Base-by-base conservation (phyloP, 345 rosid species). In the Reutealis trisperma region DNA sequence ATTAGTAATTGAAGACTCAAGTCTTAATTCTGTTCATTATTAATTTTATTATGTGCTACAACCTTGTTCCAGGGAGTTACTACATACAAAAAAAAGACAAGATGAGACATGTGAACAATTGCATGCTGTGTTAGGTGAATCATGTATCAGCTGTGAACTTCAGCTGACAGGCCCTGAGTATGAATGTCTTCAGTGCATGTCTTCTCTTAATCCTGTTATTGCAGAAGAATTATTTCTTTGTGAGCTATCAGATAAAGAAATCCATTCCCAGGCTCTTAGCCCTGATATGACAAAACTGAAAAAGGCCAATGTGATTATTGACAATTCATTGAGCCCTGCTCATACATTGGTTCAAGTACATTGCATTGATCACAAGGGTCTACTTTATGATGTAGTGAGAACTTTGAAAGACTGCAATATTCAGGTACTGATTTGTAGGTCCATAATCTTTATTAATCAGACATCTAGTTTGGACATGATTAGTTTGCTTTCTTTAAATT, bases 111-210 rank as follows among this genome's bases (percentile, higher is more conserved):
- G 68, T 30, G 85, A 90, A 73, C 90, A 89, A 84, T 80, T 94
- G 82, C 82, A 85, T 82, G 84, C 85, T 71, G 88, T 90, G 60
- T 85, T 94, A 69, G 96, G 96, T 41, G 89, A 90, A 74, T 86
- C 90, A 0, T 90, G 98, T 79, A 88, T 88, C 81, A 88, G 91
- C 80, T 92, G 94, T 87, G 94, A 92, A 73, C 91, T 94, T 67
- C 84, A 81, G 80, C 75, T 92, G 84, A 90, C 87, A 37, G 93
- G 91, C 69, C 88, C 90, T 1, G 97, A 89, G 80, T 92, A 86
- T 82, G 88, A 89, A 42, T 84, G 75, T 49, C 85, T 57, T 84
- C 91, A 91, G 72, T 84, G 84, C 72, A 72, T 78, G 73, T 81
- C 88, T 71, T 80, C 94, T 70, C 86, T 92, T 78, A 87, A 91